A percentile compares a stretch with the other conserved stretches of the same genome.
Evolutionary conservation across 2,329 filamentous ascomycete species (phyloP).

Genomic region (Neopestalotiopsis sp.): DNA sequence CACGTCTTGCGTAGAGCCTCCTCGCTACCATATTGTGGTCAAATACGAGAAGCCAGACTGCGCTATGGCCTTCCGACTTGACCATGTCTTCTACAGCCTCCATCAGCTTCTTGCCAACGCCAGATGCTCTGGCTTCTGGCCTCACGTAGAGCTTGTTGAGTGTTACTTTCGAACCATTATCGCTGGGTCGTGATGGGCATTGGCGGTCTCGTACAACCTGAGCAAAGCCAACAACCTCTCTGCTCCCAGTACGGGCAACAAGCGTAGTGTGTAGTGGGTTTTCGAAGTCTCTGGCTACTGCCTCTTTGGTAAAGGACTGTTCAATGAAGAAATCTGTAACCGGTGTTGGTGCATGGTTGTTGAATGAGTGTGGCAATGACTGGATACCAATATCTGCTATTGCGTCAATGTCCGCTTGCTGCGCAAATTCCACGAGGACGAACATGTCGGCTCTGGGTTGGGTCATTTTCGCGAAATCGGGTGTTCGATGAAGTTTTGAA

Average conservation of each 20-base stretch:
- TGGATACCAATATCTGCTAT: too few relatives aligned
- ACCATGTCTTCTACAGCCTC: neutral
- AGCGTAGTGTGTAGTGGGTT: neutral
- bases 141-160: neutral
- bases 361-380: too few relatives aligned
- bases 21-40: neutral
- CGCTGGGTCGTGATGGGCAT: neutral
- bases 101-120: neutral
- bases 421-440: too few relatives aligned
- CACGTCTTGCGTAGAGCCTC: neutral
- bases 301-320: neutral
- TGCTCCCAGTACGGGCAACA: neutral
- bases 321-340: neutral
- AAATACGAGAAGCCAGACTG: neutral
- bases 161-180: neutral
- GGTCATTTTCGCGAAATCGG: too few relatives aligned
- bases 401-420: too few relatives aligned
- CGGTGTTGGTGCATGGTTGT: too few relatives aligned
- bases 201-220: neutral
- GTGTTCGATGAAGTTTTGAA: too few relatives aligned
- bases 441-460: too few relatives aligned
- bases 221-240: neutral
- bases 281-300: neutral
- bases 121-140: neutral
- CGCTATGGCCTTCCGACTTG: neutral